Conservation (phyloP, 768 basidiomycete species). For the Arthromyces matolae region DNA sequence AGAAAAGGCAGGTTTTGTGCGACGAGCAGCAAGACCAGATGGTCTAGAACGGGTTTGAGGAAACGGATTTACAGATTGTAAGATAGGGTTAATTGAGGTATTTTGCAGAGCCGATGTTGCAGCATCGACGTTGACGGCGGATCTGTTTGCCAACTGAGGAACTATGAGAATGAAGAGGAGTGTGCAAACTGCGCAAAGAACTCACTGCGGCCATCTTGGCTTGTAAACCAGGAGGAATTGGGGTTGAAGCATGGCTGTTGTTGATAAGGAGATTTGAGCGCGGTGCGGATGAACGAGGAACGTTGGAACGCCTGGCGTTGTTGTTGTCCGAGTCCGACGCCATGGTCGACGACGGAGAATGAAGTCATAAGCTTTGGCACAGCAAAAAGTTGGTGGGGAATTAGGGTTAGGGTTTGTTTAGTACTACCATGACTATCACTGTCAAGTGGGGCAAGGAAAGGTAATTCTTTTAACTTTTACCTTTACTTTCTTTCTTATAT, state of each 20-base stretch:
- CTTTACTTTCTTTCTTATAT: not conserved
- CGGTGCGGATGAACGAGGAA: conserved; percentile 18
- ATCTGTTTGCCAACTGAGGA: conserved; percentile 28
- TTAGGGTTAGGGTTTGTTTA: conserved; percentile 13
- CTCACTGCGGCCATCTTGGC: conserved; percentile 90
- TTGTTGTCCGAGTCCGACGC: conserved; percentile 18
- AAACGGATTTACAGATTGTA: conserved; percentile 23
- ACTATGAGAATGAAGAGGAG: conserved; percentile 2
- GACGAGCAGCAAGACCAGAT: conserved; percentile 38
- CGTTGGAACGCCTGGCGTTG: conserved; percentile 20
- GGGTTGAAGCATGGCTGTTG: conserved; percentile 44
- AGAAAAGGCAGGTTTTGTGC: conserved; percentile 54
- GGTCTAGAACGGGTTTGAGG: conserved; percentile 18
- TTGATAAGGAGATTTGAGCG: conserved; percentile 41
- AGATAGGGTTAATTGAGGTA: conserved; percentile 5
- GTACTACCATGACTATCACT: conserved; percentile 34
- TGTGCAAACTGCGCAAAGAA: conserved; percentile 1
- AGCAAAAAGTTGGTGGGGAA: too few relatives aligned
- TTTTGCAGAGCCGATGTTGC: conserved; percentile 19
- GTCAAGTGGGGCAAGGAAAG: conserved; percentile 45
- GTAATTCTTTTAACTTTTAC: conserved; percentile 14
- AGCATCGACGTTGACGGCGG: conserved; percentile 35
- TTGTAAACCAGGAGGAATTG: conserved; percentile 86
- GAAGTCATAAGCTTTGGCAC: conserved; percentile 13
- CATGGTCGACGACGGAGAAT: conserved; percentile 18